These are phyloP conservation scores for Cladosporium sp. DNA, from an alignment of 2,329 filamentous ascomycete species.

Conservation along the genomic window DNA sequence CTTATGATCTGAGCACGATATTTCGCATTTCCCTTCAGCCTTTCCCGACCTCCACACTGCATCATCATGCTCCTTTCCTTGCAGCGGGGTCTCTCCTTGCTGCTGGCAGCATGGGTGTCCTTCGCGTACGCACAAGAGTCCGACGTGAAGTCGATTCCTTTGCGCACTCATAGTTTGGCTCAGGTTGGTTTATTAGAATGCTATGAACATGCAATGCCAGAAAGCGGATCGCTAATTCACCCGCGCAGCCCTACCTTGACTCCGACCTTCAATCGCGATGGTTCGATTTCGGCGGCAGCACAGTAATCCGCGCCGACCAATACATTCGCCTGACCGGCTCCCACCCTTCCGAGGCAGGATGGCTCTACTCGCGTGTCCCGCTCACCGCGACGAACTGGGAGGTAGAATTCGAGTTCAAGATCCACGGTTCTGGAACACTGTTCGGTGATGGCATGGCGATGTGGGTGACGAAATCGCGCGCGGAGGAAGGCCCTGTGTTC, in stretches of 20 bases:
- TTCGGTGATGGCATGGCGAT: constrained; percentile 96
- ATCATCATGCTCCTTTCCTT: constrained; percentile 13
- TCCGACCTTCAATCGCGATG: constrained; percentile 97
- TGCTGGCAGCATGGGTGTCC: constrained; percentile 28
- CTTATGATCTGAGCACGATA: neutral
- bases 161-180: constrained; percentile 31
- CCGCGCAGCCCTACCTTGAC: constrained; percentile 79
- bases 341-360: constrained; percentile 82
- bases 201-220: neutral
- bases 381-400: constrained; percentile 98
- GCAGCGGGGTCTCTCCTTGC: constrained; percentile 16
- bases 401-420: constrained; percentile 92
- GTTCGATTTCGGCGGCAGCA: constrained; percentile 98
- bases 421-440: constrained; percentile 80
- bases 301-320: constrained; percentile 68
- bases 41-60: neutral
- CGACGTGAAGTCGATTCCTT: constrained; percentile 30
- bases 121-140: constrained; percentile 18
- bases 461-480: constrained; percentile 95
- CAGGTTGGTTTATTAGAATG: constrained; percentile 16
- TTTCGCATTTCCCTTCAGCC: constrained; percentile 5
- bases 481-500: constrained; percentile 74
- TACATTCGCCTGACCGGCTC: constrained; percentile 92
- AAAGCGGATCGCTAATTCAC: neutral
- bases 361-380: constrained; percentile 89